Evolutionary conservation across 2,329 filamentous ascomycete genomes (phyloP), one percentile per base, ranked within the genome.

Genomic region (Arthrocladium fulminans): DNA sequence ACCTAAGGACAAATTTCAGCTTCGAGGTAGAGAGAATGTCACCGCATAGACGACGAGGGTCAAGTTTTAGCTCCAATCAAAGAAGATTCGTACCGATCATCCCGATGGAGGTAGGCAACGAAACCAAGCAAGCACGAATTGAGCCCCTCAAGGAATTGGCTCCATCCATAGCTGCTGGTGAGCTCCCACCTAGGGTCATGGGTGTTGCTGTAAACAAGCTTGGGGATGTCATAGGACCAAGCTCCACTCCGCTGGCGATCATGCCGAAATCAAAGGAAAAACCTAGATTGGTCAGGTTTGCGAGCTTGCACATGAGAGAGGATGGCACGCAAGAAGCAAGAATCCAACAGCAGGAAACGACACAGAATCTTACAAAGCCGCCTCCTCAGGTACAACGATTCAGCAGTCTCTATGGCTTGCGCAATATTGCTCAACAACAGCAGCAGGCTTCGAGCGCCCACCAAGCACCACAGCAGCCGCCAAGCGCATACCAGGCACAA

Each of bases 1-100:
- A 59, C 29, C 24, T 57, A 17, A 42, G 53, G 25, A 54, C 55
- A 13, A 59, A 59, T 40, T 57, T 56, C 47, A 54, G 54, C 45
- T 59, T 56, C 35, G 55, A 59, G 34, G 48, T 52, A 9, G 52
- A 59, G 27, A 40, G 52, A 22, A 51, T 45, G 17, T 50, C 50
- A 2, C 47, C 43, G 15, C 44, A 45, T 6, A 34, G 41, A 6
- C 42, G 23, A 37, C 51, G 54, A 47, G 44, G 51, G 35, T 52
- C 48, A 41, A 54, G 55, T 13, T 53, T 43, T 5, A 53, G 44
- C 39, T 20, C 35, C 20, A 19, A 23, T 27, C 37, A 29, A 30
- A 49, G 50, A 44, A 39, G 45, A 15, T 57, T 51, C 37, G 54
- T 39, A 15, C 56, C 55, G 5, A 57, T 57, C 37, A 54, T 55